These are phyloP conservation scores for Leccinum pachyderme DNA, from an alignment of 1,284 basidiomycete genomes.

Conservation along the genomic window DNA sequence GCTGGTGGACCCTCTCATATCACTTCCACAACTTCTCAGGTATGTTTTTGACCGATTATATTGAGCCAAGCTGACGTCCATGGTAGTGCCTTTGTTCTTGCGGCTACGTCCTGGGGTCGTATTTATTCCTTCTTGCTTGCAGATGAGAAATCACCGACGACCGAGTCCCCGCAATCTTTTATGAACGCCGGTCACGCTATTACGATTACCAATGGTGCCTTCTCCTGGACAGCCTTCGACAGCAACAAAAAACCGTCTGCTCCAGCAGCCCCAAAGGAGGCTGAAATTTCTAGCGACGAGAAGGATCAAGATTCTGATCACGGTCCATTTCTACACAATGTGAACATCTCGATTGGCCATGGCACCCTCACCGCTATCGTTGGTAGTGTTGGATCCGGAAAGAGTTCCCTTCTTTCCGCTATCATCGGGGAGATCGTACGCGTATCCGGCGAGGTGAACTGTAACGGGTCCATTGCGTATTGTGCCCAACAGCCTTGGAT, in stretches of 20 bases:
- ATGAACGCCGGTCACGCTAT: constrained; percentile 21
- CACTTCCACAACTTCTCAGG: constrained; percentile 31
- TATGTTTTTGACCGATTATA: not conserved
- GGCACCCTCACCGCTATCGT: constrained; percentile 55
- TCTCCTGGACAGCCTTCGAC: constrained; percentile 24
- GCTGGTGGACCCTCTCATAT: constrained; percentile 31
- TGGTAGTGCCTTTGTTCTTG: constrained; percentile 36
- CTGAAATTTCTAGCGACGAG: constrained; percentile 11
- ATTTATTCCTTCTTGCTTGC: constrained; percentile 29
- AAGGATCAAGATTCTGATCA: constrained; percentile 11
- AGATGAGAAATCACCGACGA: constrained; percentile 20
- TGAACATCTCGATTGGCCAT: constrained; percentile 44
- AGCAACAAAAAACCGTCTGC: not conserved
- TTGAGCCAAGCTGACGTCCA: not conserved
- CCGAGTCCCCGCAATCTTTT: not conserved
- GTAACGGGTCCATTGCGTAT: constrained; percentile 53
- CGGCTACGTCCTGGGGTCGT: constrained; percentile 30
- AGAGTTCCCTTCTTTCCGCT: constrained; percentile 42
- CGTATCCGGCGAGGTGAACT: constrained; percentile 49
- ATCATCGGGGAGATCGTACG: constrained; percentile 54
- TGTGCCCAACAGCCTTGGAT: constrained; percentile 62
- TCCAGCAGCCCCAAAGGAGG: constrained; percentile 4
- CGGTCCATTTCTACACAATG: constrained; percentile 34
- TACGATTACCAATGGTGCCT: constrained; percentile 21
- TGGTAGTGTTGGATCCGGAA: constrained; percentile 39